Conservation (phyloP, 108 stramenopile species). For the Skeletonema marinoi region DNA sequence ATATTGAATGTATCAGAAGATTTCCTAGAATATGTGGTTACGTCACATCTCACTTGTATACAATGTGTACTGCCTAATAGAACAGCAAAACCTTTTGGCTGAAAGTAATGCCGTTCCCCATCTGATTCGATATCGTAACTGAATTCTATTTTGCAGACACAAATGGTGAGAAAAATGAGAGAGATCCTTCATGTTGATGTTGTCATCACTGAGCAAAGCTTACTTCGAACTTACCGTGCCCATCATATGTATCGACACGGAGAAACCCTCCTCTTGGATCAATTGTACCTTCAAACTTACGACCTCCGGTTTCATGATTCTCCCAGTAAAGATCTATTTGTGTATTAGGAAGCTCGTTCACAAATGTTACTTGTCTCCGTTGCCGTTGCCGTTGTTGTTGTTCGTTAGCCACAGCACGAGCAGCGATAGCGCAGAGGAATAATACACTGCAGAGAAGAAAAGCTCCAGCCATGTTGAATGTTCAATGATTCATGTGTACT, state of each 20-base stretch:
- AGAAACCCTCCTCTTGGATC: conserved; percentile 14
- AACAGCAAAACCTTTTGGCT: conserved; percentile 7
- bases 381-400: not conserved
- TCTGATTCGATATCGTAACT: conserved; percentile 12
- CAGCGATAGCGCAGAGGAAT: not conserved
- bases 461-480: no score
- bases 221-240: conserved; percentile 3
- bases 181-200: not conserved
- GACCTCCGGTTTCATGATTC: conserved; percentile 23
- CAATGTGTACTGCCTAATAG: conserved; percentile 11
- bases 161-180: not conserved
- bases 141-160: conserved; percentile 14
- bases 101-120: conserved; percentile 19
- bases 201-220: not conserved
- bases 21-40: not conserved
- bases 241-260: not conserved
- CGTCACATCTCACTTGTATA: conserved; percentile 32
- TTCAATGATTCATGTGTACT: no score
- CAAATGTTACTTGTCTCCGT: conserved; percentile 12
- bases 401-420: not conserved
- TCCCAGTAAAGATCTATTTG: conserved; percentile 45
- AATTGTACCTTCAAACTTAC: conserved; percentile 17
- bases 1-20: conserved; percentile 20
- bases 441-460: not conserved
- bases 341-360: conserved; percentile 33